phyloP scores from a whole-genome alignment of 2,329 filamentous ascomycete species.

The Trichophaea hybrida region DNA sequence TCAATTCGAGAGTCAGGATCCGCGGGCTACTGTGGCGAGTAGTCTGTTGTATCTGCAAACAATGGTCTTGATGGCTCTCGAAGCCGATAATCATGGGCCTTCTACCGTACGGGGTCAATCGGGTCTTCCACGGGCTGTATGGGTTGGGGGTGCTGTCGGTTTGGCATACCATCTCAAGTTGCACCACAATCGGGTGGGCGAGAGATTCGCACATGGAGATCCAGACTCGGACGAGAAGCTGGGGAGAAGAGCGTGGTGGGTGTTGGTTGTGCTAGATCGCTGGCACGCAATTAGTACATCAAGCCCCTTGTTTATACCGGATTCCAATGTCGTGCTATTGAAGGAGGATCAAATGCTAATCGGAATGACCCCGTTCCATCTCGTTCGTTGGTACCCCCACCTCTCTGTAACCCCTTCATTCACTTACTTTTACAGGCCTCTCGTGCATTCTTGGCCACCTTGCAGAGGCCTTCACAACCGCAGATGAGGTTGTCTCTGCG shows the following conservation, averaged over 20 bases:
- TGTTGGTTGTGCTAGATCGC: constrained; percentile 54
- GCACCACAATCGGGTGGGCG: constrained; percentile 35
- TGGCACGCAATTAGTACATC: constrained; percentile 58
- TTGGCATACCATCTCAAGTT: constrained; percentile 52
- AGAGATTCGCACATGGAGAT: constrained; percentile 36
- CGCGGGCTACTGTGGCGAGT: constrained; percentile 32
- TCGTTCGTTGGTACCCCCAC: constrained; percentile 44
- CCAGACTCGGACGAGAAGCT: constrained; percentile 48
- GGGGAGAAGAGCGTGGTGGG: constrained; percentile 55
- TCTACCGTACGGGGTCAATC: constrained; percentile 35
- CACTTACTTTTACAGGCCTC: constrained; percentile 19
- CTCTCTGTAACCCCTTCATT: constrained; percentile 3
- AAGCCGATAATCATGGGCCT: constrained; percentile 45
- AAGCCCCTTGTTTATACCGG: constrained; percentile 47
- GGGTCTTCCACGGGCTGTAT: constrained; percentile 36
- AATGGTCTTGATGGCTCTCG: constrained; percentile 50
- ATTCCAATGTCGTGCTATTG: constrained; percentile 45
- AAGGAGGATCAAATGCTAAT: constrained; percentile 46
- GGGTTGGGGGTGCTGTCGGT: constrained; percentile 51
- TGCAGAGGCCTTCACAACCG: constrained; percentile 34
- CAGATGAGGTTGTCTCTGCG: constrained; percentile 22
- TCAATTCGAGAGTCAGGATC: constrained; percentile 35
- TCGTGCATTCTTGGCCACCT: constrained; percentile 38
- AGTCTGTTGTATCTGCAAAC: constrained; percentile 49
- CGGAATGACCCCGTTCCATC: constrained; percentile 48